Base-by-base conservation (phyloP, 306 rosid species). In the Trifolium dubium region DNA sequence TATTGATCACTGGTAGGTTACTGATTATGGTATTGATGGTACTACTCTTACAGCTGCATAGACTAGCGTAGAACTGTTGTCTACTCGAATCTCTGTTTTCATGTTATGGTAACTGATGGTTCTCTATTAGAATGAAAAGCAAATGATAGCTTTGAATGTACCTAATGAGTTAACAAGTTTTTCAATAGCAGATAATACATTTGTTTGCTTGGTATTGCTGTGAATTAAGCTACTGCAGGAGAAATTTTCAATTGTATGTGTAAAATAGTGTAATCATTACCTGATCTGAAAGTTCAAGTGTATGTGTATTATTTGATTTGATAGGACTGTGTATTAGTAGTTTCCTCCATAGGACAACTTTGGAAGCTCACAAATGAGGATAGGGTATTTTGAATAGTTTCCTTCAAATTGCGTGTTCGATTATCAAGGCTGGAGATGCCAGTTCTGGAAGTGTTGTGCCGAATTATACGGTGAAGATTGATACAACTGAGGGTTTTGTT, bases 371-470 rank as follows among this genome's bases (percentile, higher is more conserved):
- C 14, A 9, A 18, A 54, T 18, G 6, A 54, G 30, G 32, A 4
- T 49, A 6, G 18, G 23, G 4, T 43, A 43, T 43, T 10, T 43
- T 43, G 1, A 43, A 13, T 43, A 43, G 41, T 37, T 35, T 35
- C 8, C 41, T 37, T 43, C 59, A 49, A 69, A 54, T 81, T 79
- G 37, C 74, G 41, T 50, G 64, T 77, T 79, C 63, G 82, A 71
- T 18, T 43, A 68, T 80, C 61, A 83, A 94, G 97, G 89, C 83
- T 56, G 85, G 83, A 77, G 97, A 81, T 64, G 79, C 88, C 63
- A 75, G 77, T 71, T 73, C 97, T 46, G 83, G 74, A 76, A 85
- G 76, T 76, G 76, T 40, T 72, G 85, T 81, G 58, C 75, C 79
- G n/a, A n/a, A n/a, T n/a, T n/a, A n/a, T n/a, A n/a, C n/a, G n/a